Evolutionary conservation across 192 early-diverging fungal species (phyloP), one percentile per base, ranked within the genome.

Genomic region (Entomortierella chlamydospora): DNA sequence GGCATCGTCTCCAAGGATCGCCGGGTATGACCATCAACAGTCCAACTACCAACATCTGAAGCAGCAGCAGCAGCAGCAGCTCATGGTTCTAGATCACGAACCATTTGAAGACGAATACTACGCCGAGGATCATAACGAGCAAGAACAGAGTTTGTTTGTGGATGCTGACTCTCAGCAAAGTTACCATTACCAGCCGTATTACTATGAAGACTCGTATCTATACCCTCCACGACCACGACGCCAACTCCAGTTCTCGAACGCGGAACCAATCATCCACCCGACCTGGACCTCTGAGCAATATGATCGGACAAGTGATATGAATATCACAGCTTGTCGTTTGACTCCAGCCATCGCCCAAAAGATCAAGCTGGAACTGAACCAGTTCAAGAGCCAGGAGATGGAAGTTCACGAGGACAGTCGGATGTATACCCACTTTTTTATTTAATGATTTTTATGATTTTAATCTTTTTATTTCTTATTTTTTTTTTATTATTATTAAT

Each of bases 301-400:
- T 76, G 95, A 98, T 73, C 87, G 96, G n/a, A 89, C 90, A 49
- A 95, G 93, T 54, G 93, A 95, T 82, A 81, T 87, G 3, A 88
- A 94, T 50, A 86, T 91, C 13, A 96, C 95, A 17, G 95, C 94
- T 64, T 87, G 86, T 57, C 90, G 92, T 56, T 79, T 99, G 1
- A 98, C 97, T 5, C 91, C 95, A 18, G 83, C 90, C 33, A 85
- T 97, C 58, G 95, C 96, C 42, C 90, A 93, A 64, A 82, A 84
- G 67, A 98, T 99, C 81, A 93, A 97, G 54, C 89, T 95, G 74
- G 97, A 99, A 77, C 82, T 99, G 58, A 99, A 99, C 83, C 89
- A 94, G 58, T 99, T 91, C 86, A 99, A 99, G 84, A 85, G 92
- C 55, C 84, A 86, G 39, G 96, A 98, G 72, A 97, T 99, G 96